Evolutionary conservation across 495 filamentous ascomycete species (phyloP).

Genomic region (Neurospora pannonica): DNA sequence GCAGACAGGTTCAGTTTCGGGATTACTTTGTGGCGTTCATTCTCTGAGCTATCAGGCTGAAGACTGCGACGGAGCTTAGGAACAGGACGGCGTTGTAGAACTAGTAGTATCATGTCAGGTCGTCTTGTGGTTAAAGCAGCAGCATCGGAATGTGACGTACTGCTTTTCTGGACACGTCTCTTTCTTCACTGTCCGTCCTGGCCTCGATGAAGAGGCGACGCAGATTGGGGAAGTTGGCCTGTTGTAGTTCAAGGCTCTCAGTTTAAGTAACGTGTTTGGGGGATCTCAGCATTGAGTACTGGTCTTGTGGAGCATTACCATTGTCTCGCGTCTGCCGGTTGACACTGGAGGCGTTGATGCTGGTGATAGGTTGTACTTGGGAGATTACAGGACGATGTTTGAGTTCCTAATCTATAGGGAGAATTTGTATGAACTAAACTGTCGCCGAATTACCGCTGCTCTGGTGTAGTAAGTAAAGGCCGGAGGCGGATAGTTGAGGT

Average conservation of each 20-base stretch:
- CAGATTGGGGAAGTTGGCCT: constrained; percentile 89
- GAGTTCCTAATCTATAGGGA: neutral
- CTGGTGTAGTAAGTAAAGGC: neutral
- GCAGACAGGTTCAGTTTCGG: neutral
- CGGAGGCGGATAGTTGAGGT: neutral
- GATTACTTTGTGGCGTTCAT: constrained; percentile 38
- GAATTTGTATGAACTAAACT: neutral
- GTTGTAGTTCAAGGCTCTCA: neutral
- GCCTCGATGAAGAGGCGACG: constrained; percentile 95
- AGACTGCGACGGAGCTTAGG: constrained; percentile 86
- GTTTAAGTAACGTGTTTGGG: neutral
- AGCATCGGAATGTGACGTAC: constrained; percentile 40
- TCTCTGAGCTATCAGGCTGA: constrained; percentile 79
- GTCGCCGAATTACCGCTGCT: neutral
- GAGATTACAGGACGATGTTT: too few species aligned
- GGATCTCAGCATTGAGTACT: neutral
- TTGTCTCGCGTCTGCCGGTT: neutral
- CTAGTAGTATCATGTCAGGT: constrained; percentile 34
- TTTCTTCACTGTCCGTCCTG: constrained; percentile 85
- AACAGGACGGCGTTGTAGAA: constrained; percentile 97
- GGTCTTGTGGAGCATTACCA: neutral
- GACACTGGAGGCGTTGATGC: neutral
- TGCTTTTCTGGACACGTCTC: constrained; percentile 85
- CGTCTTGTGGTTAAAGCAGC: neutral
- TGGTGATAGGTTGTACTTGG: neutral